These are phyloP conservation scores for Halteria grandinella DNA, from an alignment of 73 alveolate species.

Conservation along the genomic window DNA sequence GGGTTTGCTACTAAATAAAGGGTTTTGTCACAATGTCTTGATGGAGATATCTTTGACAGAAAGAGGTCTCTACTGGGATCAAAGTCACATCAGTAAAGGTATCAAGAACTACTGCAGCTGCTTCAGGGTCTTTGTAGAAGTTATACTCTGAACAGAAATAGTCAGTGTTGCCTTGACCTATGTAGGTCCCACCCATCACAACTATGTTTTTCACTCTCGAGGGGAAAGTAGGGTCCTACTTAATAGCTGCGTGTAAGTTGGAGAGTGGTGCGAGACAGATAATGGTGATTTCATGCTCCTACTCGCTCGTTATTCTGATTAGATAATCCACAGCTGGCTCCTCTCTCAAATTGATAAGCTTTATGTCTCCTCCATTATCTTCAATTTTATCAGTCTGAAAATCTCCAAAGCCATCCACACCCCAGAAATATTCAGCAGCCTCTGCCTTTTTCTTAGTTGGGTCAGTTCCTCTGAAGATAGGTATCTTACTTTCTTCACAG, in stretches of 20 bases:
- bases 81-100: not conserved
- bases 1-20: not conserved
- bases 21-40: constrained; percentile 15
- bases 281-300: constrained; percentile 24
- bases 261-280: constrained; percentile 38
- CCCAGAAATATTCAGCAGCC: constrained; percentile 21
- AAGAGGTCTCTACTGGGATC: constrained; percentile 19
- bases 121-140: constrained; percentile 31
- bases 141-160: constrained; percentile 32
- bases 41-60: not conserved
- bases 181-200: constrained; percentile 24
- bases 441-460: not conserved
- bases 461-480: constrained; percentile 24
- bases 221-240: constrained; percentile 3
- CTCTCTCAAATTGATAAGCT: not conserved
- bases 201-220: constrained; percentile 4
- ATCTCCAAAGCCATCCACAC: constrained; percentile 39
- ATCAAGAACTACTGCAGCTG: constrained; percentile 12
- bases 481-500: not conserved
- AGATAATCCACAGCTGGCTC: constrained; percentile 30
- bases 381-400: not conserved
- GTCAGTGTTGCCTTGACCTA: constrained; percentile 35
- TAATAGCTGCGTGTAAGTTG: not conserved
- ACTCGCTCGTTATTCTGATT: not conserved
- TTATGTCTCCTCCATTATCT: not conserved